Percentiles rank a stretch among this genome's conserved stretches.
Evolutionary conservation across 768 basidiomycete species (phyloP).

Genomic region (Kwoniella sp.): DNA sequence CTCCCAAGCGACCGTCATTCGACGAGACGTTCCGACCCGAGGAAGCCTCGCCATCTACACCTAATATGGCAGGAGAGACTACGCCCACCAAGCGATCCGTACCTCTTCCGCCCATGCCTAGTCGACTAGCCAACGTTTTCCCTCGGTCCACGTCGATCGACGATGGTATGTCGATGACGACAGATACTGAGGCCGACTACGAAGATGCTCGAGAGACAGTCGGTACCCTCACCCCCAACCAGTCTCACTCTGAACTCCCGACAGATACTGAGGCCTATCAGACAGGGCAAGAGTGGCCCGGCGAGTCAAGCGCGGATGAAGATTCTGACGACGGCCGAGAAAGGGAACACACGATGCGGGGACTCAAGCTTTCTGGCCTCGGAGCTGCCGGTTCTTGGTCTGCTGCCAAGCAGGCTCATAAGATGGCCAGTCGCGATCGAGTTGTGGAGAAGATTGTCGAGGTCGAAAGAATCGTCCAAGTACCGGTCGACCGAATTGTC

Average conservation of each 20-base stretch:
- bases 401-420: constrained; percentile 32
- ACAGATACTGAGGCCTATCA: constrained; percentile 57
- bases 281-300: constrained; percentile 52
- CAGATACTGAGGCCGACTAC: constrained; percentile 49
- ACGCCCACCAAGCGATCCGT: constrained; percentile 39
- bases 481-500: constrained; percentile 35
- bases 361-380: constrained; percentile 25
- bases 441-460: no score
- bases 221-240: constrained; percentile 66
- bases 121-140: constrained; percentile 22
- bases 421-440: constrained; percentile 31
- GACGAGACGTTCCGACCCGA: constrained; percentile 7
- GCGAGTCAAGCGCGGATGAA: constrained; percentile 53
- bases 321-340: constrained; percentile 45
- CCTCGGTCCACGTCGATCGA: constrained; percentile 33
- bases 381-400: constrained; percentile 31
- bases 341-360: constrained; percentile 28
- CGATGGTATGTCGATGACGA: constrained; percentile 28
- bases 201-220: constrained; percentile 71
- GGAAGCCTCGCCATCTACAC: constrained; percentile 14
- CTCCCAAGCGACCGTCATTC: constrained; percentile 26
- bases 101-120: constrained; percentile 30
- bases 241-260: constrained; percentile 68
- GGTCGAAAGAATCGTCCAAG: constrained; percentile 39
- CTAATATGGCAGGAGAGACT: constrained; percentile 26